Base-by-base conservation (phyloP, 192 early-diverging fungal genomes). In the Coemansia sp. region DNA sequence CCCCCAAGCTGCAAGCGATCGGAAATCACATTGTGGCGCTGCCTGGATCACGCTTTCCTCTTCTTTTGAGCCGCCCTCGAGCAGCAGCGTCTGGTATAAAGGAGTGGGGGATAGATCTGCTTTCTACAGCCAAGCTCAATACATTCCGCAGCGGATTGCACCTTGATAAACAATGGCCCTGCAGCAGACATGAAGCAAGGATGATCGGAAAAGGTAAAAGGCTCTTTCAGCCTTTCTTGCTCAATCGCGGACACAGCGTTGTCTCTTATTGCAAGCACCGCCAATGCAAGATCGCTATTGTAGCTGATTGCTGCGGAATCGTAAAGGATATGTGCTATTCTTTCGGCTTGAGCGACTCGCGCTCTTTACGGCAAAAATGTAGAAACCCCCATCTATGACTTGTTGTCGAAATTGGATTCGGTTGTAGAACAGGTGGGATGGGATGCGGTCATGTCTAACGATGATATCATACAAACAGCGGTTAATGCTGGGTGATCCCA, bases 21-120 rank as follows among this genome's bases (percentile, higher is more conserved):
- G 72, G 59, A 67, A 59, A 73, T 73, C 70, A 56, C 72, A 73
- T 63, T 73, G 71, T 67, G 71, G 72, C 72, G 36, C 34, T 20
- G 35, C 15, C 16, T 35, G 57, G 5, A 34, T 59, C 57, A 59
- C 34, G 57, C 34, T 41, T 16, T 46, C 14, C 11, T 18, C 14
- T 15, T 46, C 14, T 14, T 18, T 46, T 41, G 39, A 30, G 30
- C 30, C 30, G 3, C 30, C 39, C 12, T 41, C 39, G 39, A 7
- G 9, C 12, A 6, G 39, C 39, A 12, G 44, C 18, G 44, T 46
- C 44, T 46, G 44, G 44, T 5, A 16, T 1, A 46, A 46, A 46
- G 12, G 39, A 18, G 18, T 1, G 12, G 16, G 44, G 44, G 44
- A 45, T 8, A 45, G 14, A 6, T 7, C 5, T 46, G 16, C 44